These are phyloP conservation scores for Auricularia auricula-judae DNA, from an alignment of 768 basidiomycete species.

Conservation along the genomic window DNA sequence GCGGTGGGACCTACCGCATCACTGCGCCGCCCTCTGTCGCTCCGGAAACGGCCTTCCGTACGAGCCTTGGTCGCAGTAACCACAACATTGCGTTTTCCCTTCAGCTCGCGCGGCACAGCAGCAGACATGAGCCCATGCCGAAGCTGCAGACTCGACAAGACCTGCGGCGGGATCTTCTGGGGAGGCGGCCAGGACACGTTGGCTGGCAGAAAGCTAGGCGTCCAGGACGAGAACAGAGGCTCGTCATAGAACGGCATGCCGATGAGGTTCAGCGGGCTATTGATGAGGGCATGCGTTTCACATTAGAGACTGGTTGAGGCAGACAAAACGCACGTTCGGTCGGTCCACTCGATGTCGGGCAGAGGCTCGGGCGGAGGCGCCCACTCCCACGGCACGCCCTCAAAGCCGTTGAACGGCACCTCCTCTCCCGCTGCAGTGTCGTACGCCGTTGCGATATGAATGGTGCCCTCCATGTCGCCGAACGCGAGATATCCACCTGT, in stretches of 20 bases:
- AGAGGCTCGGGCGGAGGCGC: constrained; percentile 60
- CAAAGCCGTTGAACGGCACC: constrained; percentile 78
- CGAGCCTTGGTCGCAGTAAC: constrained; percentile 35
- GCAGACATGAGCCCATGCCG: constrained; percentile 91
- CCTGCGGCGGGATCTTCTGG: constrained; percentile 65
- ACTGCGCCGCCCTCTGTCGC: constrained; percentile 49
- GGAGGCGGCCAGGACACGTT: constrained; percentile 52
- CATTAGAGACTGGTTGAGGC: neutral
- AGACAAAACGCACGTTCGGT: constrained; percentile 46
- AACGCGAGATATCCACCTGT: constrained; percentile 88
- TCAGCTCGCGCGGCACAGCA: constrained; percentile 72
- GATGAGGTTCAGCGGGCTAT: constrained; percentile 76
- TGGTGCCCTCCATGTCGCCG: constrained; percentile 74
- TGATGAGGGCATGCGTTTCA: neutral
- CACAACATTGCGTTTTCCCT: constrained; percentile 73
- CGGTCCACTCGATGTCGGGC: constrained; percentile 70
- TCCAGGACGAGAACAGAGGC: constrained; percentile 59
- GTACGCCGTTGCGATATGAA: constrained; percentile 72
- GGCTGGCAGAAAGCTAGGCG: constrained; percentile 41
- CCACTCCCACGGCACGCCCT: constrained; percentile 79
- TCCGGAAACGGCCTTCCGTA: constrained; percentile 67
- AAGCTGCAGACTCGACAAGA: constrained; percentile 67
- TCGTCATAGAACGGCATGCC: constrained; percentile 79
- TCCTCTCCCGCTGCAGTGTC: constrained; percentile 43
- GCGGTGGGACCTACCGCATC: constrained; percentile 30